These are phyloP conservation scores for Paramecium pentaurelia DNA, from an alignment of 73 alveolate species.

Conservation along the genomic window DNA sequence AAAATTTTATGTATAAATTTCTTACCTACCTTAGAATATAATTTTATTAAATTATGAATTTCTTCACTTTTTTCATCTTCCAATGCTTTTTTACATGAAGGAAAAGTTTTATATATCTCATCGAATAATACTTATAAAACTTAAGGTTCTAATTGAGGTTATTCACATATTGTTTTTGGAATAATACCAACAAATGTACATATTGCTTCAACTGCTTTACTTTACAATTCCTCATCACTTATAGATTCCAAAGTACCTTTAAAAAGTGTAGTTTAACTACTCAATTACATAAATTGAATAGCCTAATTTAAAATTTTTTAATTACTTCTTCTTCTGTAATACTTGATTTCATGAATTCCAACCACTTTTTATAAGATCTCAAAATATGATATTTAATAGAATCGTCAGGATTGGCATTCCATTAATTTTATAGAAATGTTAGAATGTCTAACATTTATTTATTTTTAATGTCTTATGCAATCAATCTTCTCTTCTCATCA, in stretches of 20 bases:
- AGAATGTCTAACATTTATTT: background rate
- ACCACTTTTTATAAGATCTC: constrained; percentile 16
- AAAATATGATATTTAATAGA: background rate
- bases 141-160: background rate
- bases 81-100: background rate
- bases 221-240: background rate
- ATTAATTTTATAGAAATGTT: background rate
- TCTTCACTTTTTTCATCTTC: background rate
- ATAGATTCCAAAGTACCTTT: background rate
- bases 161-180: background rate
- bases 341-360: background rate
- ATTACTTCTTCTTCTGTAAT: background rate
- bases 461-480: background rate
- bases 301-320: background rate
- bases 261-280: background rate
- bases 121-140: background rate
- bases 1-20: background rate
- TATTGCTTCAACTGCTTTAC: background rate
- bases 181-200: background rate
- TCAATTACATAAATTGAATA: background rate
- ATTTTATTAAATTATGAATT: background rate
- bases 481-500: background rate
- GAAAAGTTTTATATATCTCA: background rate
- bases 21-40: background rate
- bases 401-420: background rate